Evolutionary conservation across 2,329 filamentous ascomycete species (phyloP), one percentile per base, ranked within the genome.

Genomic region (Cladobotryum mycophilum): DNA sequence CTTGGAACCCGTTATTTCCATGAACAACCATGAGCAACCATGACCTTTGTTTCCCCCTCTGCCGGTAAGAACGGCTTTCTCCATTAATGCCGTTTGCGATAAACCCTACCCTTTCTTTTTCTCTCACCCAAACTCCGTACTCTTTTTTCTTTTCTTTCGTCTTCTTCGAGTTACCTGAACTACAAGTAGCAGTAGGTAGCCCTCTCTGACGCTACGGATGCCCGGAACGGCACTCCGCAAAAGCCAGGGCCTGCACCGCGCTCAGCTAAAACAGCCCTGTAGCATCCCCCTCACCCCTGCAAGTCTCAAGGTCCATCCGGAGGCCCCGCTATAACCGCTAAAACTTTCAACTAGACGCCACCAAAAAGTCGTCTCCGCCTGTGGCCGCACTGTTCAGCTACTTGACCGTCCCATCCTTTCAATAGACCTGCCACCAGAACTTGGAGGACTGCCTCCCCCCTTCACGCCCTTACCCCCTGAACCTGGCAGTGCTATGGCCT

Each of bases 331-430:
- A 25, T 30, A 42, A 14, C 38, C 38, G 38, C 46, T 36, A 36
- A 36, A 22, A 36, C 38, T 37, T 15, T 11, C 40, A 37, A 37
- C 33, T n/a, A 36, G n/a, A 14, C 42, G 35, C 42, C 48, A 18
- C 45, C 36, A 30, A 5, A 30, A 5, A 41, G 41, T 14, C 18
- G 41, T 6, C 14, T 33, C 44, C 36, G 44, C 40, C 51, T 45
- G 51, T 48, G 51, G 46, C 41, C 53, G 51, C 53, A 53, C 51
- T 53, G 47, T 53, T 33, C 53, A 53, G 43, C 43, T 45, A 34
- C 43, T 25, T 37, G 14, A 15, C 44, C 33, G 36, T 47, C 37
- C 51, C 47, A 48, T 30, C 38, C 38, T 18, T 48, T 20, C 22
- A 37, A 33, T 43, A 30, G 25, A 11, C 25, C 25, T 30, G 25